Percentiles rank a stretch among this genome's conserved stretches.
These are phyloP conservation scores for Capsicum chinense DNA, from an alignment of 257 asterid species.

Conservation along the genomic window DNA sequence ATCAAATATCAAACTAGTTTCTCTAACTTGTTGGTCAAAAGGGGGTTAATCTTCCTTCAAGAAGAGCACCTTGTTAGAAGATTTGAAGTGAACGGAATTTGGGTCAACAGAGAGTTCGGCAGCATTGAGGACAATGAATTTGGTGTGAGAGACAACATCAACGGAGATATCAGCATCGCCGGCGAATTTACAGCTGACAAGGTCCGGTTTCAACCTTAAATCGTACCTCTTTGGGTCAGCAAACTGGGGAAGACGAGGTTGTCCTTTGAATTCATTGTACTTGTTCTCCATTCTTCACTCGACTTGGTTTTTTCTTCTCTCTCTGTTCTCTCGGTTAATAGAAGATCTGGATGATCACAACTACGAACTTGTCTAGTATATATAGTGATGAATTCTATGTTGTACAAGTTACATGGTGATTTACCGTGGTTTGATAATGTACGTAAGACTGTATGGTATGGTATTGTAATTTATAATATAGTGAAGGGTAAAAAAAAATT, in stretches of 20 bases:
- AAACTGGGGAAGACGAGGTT: conserved; percentile 86
- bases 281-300: conserved; percentile 53
- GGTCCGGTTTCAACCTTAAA: conserved; percentile 82
- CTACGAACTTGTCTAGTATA: not conserved
- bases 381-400: too few species aligned
- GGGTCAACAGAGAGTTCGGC: conserved; percentile 70
- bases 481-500: too few species aligned
- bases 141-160: conserved; percentile 67
- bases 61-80: conserved; percentile 50
- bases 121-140: conserved; percentile 84
- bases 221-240: conserved; percentile 82
- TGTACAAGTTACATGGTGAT: too few species aligned
- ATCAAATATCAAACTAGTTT: not conserved
- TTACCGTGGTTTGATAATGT: too few species aligned
- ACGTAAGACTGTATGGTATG: too few species aligned
- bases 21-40: not conserved
- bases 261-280: conserved; percentile 71
- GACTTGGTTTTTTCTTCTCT: conserved; percentile 12
- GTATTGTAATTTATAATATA: too few species aligned
- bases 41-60: not conserved
- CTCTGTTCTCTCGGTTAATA: not conserved
- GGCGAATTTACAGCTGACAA: conserved; percentile 75
- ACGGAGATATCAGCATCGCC: conserved; percentile 74
- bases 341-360: not conserved
- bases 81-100: conserved; percentile 58